Evolutionary conservation across 2,329 filamentous ascomycete genomes (phyloP).

Genomic region (Pseudopyrenochaeta lycopersici): DNA sequence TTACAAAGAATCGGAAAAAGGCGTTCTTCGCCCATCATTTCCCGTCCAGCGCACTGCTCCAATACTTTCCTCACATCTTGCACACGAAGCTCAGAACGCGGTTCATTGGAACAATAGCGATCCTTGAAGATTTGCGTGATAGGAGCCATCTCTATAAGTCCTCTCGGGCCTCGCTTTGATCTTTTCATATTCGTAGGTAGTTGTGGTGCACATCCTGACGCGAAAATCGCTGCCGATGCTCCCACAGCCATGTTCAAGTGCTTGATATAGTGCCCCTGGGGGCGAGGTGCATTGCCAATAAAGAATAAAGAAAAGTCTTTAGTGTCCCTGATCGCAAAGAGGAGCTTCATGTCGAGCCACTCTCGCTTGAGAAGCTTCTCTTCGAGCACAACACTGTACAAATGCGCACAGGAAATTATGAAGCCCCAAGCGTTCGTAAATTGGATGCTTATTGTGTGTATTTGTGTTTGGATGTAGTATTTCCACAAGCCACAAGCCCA

Average conservation of each 20-base stretch:
- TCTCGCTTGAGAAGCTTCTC: conserved; percentile 33
- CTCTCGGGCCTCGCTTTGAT: conserved; percentile 42
- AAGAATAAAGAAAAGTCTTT: conserved; percentile 49
- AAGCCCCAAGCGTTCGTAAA: conserved; percentile 54
- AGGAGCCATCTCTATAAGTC: conserved; percentile 38
- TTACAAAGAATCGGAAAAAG: background rate
- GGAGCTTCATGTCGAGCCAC: conserved; percentile 56
- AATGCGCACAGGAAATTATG: conserved; percentile 48
- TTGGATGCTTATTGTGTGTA: conserved; percentile 44
- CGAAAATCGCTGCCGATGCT: conserved; percentile 32
- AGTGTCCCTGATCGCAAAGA: conserved; percentile 38
- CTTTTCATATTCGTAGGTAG: conserved; percentile 24
- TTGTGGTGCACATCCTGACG: conserved; percentile 32
- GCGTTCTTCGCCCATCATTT: background rate
- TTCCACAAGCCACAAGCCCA: conserved; percentile 48
- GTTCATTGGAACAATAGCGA: conserved; percentile 29
- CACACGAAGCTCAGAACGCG: background rate
- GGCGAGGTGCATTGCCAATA: conserved; percentile 46
- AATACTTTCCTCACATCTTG: background rate
- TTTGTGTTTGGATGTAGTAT: conserved; percentile 45
- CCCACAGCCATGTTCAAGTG: conserved; percentile 53
- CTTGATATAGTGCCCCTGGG: conserved; percentile 46
- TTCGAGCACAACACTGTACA: conserved; percentile 53
- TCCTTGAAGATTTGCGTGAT: conserved; percentile 51
- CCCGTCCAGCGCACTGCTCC: background rate